Base-by-base conservation (phyloP, 2,329 filamentous ascomycete genomes). In the Trichoderma lentiforme region DNA sequence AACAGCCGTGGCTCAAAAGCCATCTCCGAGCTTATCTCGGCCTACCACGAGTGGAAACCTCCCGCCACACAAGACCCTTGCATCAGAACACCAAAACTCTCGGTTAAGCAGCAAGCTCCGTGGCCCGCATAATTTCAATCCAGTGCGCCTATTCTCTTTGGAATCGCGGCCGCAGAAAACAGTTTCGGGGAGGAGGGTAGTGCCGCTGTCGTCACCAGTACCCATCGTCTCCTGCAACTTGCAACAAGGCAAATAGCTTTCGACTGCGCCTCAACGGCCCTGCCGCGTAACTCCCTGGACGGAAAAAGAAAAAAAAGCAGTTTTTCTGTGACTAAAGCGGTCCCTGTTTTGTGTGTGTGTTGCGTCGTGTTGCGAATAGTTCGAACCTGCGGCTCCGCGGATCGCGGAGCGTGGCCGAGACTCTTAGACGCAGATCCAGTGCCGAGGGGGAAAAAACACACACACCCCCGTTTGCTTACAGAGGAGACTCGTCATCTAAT, bases 401-500 rank as follows among this genome's bases (percentile, higher is more conserved):
- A 47, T 47, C 66, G 66, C 66, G 32, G 64, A 68, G 34, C 32
- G 56, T 51, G 56, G 39, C 66, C 66, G 57, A 70, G 28, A 34
- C n/a, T 3, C 11, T 21, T 28, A 57, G 68, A 64, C 62, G 53
- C 60, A 28, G 58, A 71, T 71, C 60, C 47, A 63, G 39, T 39
- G 15, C 51, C 18, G 34, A 61, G 28, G 24, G 15, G 63, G 21
- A 18, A 43, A 21, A 32, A 21, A 32, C 28, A 30, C n/a, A 47
- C 47, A 56, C 18, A 9, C 39, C 30, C 56, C 67, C 57, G 24
- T 30, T 57, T 58, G 53, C 69, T 71, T 58, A 66, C 26, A 56
- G 34, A 63, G 9, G 30, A 43, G 60, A 39, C 34, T 72, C 56
- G 65, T 72, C 71, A 70, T 72, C 58, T 24, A 34, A 30, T 34